phyloP scores from a whole-genome alignment of 306 rosid species.

The Benincasa hispida region DNA sequence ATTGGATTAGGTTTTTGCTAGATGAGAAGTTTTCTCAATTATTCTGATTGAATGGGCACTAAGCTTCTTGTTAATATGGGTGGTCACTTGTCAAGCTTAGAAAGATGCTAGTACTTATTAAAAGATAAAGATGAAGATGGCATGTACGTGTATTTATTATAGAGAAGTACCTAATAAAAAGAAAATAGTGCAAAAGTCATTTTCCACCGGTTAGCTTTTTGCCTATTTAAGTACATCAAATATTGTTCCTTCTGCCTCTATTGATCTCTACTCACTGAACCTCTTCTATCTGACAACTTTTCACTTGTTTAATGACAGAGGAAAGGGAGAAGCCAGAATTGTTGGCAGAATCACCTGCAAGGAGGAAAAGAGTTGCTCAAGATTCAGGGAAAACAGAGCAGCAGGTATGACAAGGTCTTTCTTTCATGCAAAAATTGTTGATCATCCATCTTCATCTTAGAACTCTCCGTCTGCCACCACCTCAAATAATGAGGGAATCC shows the following conservation, averaged over 20 bases:
- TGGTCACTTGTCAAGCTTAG: background rate
- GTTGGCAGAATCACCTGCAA: conserved; percentile 72
- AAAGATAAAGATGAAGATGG: background rate
- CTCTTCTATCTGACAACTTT: background rate
- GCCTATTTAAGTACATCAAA: background rate
- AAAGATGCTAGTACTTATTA: background rate
- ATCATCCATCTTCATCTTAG: background rate
- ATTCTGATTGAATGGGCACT: background rate
- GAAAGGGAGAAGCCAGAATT: conserved; percentile 93
- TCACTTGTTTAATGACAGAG: conserved; percentile 45
- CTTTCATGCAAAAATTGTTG: background rate
- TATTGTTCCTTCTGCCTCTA: background rate
- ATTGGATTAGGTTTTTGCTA: background rate
- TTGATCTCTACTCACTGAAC: background rate
- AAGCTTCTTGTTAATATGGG: background rate
- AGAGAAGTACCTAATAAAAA: background rate
- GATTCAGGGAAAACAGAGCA: conserved; percentile 96
- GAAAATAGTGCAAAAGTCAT: background rate
- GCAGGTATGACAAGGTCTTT: conserved; percentile 36
- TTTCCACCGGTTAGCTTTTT: background rate
- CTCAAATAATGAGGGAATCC: background rate
- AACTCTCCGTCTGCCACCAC: background rate
- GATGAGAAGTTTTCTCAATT: background rate
- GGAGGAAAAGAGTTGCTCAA: conserved; percentile 84
- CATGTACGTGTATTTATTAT: background rate